These are phyloP conservation scores for Globisporangium middletonii DNA, from an alignment of 352 stramenopile species.

Conservation along the genomic window DNA sequence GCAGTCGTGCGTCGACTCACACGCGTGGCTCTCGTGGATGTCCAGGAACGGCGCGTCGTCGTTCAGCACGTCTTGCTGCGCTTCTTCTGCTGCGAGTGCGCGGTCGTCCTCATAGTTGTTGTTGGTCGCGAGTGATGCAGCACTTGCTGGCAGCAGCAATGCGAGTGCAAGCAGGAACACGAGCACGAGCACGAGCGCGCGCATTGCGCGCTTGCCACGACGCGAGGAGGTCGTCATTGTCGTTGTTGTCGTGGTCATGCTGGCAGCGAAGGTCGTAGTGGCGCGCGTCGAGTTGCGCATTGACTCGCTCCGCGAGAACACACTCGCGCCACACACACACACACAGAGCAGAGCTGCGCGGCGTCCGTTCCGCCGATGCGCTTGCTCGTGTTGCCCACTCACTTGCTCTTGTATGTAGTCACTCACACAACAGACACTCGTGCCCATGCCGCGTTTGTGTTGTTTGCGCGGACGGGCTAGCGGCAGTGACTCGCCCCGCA, in stretches of 20 bases:
- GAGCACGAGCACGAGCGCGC: not conserved
- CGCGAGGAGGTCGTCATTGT: not conserved
- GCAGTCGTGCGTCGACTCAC: constrained; percentile 47
- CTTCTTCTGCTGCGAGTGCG: constrained; percentile 3
- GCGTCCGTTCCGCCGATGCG: too few species aligned
- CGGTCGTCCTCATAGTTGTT: not conserved
- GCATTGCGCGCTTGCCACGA: not conserved
- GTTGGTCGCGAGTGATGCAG: not conserved
- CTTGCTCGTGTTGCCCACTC: too few species aligned
- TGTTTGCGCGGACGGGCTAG: too few species aligned
- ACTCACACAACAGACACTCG: too few species aligned
- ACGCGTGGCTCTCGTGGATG: constrained; percentile 18
- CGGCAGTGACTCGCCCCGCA: too few species aligned
- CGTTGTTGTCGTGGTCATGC: not conserved
- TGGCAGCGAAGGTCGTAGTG: not conserved
- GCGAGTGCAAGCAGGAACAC: not conserved
- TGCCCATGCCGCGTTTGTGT: too few species aligned
- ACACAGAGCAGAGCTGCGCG: too few species aligned
- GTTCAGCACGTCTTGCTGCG: constrained; percentile 9
- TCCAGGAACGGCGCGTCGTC: constrained; percentile 13
- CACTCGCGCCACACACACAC: not conserved
- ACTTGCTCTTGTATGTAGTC: too few species aligned
- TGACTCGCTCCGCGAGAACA: not conserved
- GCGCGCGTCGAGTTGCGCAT: constrained; percentile 1
- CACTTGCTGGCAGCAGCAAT: not conserved